Percentiles rank a stretch among this genome's conserved stretches.
Conservation (phyloP, 2,329 filamentous ascomycete genomes). For the Sclerotinia spermophila region DNA sequence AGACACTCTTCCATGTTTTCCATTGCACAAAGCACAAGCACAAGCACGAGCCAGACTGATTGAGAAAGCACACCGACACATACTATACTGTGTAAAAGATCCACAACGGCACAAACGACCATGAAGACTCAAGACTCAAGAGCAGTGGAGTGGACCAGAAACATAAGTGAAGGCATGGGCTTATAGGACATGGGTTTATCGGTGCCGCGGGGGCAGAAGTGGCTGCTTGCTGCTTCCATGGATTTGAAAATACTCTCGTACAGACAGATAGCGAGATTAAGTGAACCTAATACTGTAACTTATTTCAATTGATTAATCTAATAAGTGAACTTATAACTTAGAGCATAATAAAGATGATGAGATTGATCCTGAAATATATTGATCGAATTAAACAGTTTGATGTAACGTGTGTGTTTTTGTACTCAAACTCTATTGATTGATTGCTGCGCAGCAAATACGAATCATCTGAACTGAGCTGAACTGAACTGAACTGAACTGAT, state of each 20-base stretch:
- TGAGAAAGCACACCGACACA: not conserved
- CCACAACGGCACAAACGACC: not conserved
- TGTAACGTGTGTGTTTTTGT: not conserved
- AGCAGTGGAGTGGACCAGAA: not conserved
- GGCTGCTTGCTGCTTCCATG: not conserved
- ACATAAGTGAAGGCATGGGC: not conserved
- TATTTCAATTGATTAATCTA: not conserved
- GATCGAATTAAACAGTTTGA: constrained; percentile 14
- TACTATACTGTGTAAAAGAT: not conserved
- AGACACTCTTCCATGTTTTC: not conserved
- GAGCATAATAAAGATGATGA: not conserved
- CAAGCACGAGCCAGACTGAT: constrained; percentile 7
- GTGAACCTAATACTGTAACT: not conserved
- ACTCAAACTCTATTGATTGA: not conserved
- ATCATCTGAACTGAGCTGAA: too few species aligned
- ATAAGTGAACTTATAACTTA: too few species aligned
- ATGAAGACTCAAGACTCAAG: too few species aligned
- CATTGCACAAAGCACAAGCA: not conserved
- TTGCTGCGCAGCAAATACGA: not conserved
- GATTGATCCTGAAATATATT: constrained; percentile 14
- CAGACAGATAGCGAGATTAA: constrained; percentile 14
- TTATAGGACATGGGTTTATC: not conserved
- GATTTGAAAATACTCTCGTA: not conserved
- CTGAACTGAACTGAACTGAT: too few species aligned
- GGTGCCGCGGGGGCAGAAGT: not conserved